Evolutionary conservation across 1,139 yeast species (phyloP), one percentile per base, ranked within the genome.

Genomic region (Debaryomycetaceae sp.): DNA sequence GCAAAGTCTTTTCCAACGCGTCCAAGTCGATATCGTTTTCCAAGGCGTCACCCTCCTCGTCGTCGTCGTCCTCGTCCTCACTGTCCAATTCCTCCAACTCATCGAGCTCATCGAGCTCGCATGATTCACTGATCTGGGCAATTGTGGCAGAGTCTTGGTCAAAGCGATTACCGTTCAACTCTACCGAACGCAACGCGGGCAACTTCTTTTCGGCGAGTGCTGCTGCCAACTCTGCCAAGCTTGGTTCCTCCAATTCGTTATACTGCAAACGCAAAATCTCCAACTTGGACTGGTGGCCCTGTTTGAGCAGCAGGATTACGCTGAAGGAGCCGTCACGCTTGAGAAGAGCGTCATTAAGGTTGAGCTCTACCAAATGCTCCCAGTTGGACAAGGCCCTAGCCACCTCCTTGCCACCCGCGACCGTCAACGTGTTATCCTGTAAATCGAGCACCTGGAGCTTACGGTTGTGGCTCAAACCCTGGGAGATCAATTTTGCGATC

Each of bases 351-450:
- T 90, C 98, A 47, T 86, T 83, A 41, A 92, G 69, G 49, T 83
- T 83, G 45, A 92, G 65, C 54, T 87, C 97, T 27, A 58, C 57
- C 45, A 90, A 68, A 7, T 64, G 41, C 4, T 45, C 38, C 71
- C 71, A 45, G 47, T 46, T 29, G 55, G 49, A 57, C 41, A 90
- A 62, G 14, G 87, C 78, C 37, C 57, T 57, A 15, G 95, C 58
- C 37, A 61, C 44, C 24, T 51, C 49, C 12, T 39, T 37, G 5
- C 67, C 80, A n/a, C 95, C 95, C 31, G 62, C 62, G n/a, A 68
- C 58, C 7, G 98, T 90, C 50, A 90, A 73, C 4, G 98, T 90
- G 55, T 90, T 90, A 54, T 90, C 98, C 62, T 92, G 97, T 43
- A 90, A 67, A 55, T 90, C 98, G 27, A 92, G 60, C 26, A 73